These are phyloP conservation scores for Cydonia oblonga DNA, from an alignment of 331 rosid species.

Conservation along the genomic window DNA sequence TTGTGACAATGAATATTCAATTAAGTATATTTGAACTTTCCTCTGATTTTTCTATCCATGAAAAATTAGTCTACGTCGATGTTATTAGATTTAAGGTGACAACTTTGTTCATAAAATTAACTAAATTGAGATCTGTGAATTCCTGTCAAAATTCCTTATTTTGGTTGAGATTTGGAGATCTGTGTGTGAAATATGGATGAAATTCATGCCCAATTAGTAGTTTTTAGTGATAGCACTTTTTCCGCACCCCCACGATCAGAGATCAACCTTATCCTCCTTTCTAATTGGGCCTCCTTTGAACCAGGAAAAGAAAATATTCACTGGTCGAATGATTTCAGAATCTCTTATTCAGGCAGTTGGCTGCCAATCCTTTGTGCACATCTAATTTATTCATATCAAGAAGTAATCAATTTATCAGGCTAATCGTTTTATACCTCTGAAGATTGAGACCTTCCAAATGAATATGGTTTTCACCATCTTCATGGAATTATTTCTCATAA, in stretches of 20 bases:
- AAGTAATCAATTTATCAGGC: too few species aligned
- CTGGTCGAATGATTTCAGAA: background rate
- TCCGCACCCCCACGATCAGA: background rate
- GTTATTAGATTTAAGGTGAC: background rate
- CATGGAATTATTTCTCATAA: background rate
- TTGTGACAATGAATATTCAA: conserved; percentile 5
- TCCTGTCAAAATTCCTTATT: too few species aligned
- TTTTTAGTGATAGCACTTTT: background rate
- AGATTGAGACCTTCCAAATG: too few species aligned
- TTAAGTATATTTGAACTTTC: background rate
- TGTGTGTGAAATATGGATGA: too few species aligned
- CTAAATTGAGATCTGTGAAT: too few species aligned
- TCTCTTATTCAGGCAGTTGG: conserved; percentile 2
- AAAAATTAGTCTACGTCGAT: background rate
- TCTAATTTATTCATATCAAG: too few species aligned
- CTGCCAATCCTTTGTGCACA: background rate
- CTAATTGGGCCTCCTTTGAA: background rate
- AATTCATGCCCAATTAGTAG: background rate
- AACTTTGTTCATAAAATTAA: too few species aligned
- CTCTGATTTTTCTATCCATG: background rate
- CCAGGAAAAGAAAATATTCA: background rate
- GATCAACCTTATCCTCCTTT: background rate
- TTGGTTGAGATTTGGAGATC: too few species aligned
- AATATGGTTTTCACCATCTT: too few species aligned
- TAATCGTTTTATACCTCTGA: too few species aligned